Base-by-base conservation (phyloP, 768 basidiomycete genomes). In the Chalciporus chontae region DNA sequence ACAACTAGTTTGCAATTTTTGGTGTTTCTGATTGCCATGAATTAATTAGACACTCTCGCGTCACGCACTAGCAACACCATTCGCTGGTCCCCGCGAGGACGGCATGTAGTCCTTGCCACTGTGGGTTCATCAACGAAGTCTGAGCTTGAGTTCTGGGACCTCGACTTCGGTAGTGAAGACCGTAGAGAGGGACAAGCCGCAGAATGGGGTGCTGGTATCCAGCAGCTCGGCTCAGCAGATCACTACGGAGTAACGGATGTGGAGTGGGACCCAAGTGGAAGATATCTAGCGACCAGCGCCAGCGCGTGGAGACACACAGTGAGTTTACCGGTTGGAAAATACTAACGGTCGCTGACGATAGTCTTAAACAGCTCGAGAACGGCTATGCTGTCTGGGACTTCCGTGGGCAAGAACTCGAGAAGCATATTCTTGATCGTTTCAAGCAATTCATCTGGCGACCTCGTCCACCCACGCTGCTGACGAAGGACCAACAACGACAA, bases 371-470 rank as follows among this genome's bases (percentile, higher is more conserved):
- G 95, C 83, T 97, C 54, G 96, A 99, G 68, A 91, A 97, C 52
- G 96, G 96, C 31, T 99, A 84, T 65, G 87, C 87, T 9, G 83
- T 99, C 57, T 98, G 94, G 93, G 94, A 98, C 71, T 97, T 96
- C 81, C 87, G 88, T 46, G 96, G 95, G n/a, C 87, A 91, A 68
- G 91, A 95, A 67, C 76, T 94, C n/a, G 79, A 87, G 65, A 89
- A 90, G 66, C 84, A 86, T 44, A 83, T 93, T 50, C 75, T 88
- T 54, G 96, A 98, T 66, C 83, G 87, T 49, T 98, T 99, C 81
- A 99, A 99, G 75, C 96, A 99, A 69, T 93, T 98, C 71, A 80
- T 97, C 54, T 99, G 95, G 95, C 85, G 96, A 31, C 94, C 95
- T 21, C 86, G 96, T n/a, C 92, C 96, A 4, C 81, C 84, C 10